These are phyloP conservation scores for Aspergillus candidus DNA, from an alignment of 2,329 filamentous ascomycete species.

Conservation along the genomic window DNA sequence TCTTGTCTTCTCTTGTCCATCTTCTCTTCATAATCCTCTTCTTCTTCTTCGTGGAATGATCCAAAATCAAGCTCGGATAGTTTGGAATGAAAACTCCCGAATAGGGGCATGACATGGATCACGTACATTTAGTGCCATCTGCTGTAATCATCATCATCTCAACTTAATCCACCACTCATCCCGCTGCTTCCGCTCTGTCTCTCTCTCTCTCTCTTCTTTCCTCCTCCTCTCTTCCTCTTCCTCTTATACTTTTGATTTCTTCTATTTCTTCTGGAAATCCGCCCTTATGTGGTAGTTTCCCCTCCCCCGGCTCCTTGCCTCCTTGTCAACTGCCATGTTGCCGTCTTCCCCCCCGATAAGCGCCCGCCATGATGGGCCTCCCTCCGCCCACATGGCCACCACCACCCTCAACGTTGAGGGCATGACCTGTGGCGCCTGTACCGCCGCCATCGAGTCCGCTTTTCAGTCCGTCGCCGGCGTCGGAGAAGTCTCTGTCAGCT, in stretches of 20 bases:
- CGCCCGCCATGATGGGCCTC: slow-evolving; percentile 13
- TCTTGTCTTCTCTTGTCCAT: slow-evolving; percentile 7
- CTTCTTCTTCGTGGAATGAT: background rate
- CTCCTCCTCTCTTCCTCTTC: background rate
- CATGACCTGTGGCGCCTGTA: slow-evolving; percentile 86
- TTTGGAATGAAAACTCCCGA: no score
- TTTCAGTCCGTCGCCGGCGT: slow-evolving; percentile 78
- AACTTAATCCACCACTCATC: slow-evolving; percentile 1
- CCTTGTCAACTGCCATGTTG: slow-evolving; percentile 12
- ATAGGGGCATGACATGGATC: no score
- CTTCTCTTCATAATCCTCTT: background rate
- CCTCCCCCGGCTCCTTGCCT: slow-evolving; percentile 9
- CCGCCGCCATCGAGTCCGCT: slow-evolving; percentile 86
- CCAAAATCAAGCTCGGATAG: no score
- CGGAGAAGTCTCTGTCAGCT: slow-evolving; percentile 79
- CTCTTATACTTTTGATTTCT: background rate
- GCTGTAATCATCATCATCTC: background rate
- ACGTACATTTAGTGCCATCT: no score
- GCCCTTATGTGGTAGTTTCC: slow-evolving; percentile 15
- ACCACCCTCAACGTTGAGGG: slow-evolving; percentile 88
- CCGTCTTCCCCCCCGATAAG: slow-evolving; percentile 13
- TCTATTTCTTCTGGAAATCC: background rate
- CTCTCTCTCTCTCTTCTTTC: background rate
- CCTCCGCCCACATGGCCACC: slow-evolving; percentile 66
- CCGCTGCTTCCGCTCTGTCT: slow-evolving; percentile 7